Base-by-base conservation (phyloP, 257 asterid species). In the Misopates orontium region DNA sequence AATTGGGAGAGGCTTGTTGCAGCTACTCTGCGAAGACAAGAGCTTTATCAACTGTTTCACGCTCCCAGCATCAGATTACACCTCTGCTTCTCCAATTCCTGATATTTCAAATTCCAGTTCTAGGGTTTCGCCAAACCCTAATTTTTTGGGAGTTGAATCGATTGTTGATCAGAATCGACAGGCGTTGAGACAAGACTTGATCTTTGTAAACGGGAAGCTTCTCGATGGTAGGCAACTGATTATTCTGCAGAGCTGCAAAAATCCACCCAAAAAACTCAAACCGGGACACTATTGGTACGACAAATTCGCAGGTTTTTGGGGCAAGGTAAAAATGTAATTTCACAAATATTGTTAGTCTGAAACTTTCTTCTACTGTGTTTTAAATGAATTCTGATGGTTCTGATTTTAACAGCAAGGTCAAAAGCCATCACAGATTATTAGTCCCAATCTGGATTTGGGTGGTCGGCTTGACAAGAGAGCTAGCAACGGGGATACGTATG, bases 251-350 rank as follows among this genome's bases (percentile, higher is more conserved):
- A 76, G 69, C 67, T 75, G 83, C 64, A 31, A 70, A 28, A 62
- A 66, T 70, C 88, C 88, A 3, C 91, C 91, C 7, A 79, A 74
- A 75, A 80, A 84, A 58, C 70, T 82, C 28, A 82, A 71, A 66
- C 88, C 84, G 0, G 91, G 88, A 49, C 60, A n/a, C 2, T 39
- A 73, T 69, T 84, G 91, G 91, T 82, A 84, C 45, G 91, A 84
- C 73, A 82, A 78, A 69, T 70, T 58, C n/a, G 70, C 91, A n/a
- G 91, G 91, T 45, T 79, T 82, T 23, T 84, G 88, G 88, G 88
- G 91, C 62, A 82, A 82, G 89, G 89, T 82, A 77, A 68, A 36
- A 24, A 28, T 28, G 7, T 28, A 28, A 28, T 28, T 28, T 28
- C 36, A 28, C 36, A 3, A 28, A 7, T 28, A n/a, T n/a, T n/a